Conservation (phyloP, 176 grass and related monocot species). For the Pharus latifolius region DNA sequence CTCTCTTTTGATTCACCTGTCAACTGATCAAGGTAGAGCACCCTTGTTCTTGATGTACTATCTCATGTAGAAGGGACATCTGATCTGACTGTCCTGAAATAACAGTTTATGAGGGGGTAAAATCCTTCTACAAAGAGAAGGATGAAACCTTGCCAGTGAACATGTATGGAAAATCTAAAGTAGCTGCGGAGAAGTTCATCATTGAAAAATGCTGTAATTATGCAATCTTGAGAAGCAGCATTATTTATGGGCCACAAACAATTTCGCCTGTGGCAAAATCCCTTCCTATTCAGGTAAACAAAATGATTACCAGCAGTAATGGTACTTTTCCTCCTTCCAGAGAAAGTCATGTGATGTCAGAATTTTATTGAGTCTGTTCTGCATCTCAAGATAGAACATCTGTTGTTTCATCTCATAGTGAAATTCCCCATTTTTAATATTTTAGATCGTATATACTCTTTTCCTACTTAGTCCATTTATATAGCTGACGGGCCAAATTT, state of each 20-base stretch:
- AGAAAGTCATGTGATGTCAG: too few relatives aligned
- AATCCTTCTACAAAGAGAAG: slow-evolving; percentile 90
- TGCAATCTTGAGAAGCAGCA: slow-evolving; percentile 87
- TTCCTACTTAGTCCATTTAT: neutral
- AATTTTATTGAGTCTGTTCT: too few relatives aligned
- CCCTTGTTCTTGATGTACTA: neutral
- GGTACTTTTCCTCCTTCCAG: neutral
- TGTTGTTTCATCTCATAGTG: too few relatives aligned
- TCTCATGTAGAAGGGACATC: neutral
- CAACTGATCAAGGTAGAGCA: slow-evolving; percentile 75
- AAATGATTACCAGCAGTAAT: neutral
- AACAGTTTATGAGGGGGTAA: slow-evolving; percentile 80
- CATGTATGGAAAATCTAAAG: slow-evolving; percentile 90
- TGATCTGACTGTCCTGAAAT: slow-evolving; percentile 7
- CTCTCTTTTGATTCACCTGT: slow-evolving; percentile 78
- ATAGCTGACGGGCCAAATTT: neutral
- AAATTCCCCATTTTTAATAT: neutral
- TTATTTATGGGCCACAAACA: slow-evolving; percentile 90
- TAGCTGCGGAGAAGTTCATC: slow-evolving; percentile 74
- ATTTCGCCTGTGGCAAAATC: slow-evolving; percentile 83
- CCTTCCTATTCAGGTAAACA: slow-evolving; percentile 70
- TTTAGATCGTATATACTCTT: neutral
- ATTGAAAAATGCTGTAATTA: slow-evolving; percentile 52
- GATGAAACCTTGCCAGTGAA: slow-evolving; percentile 67
- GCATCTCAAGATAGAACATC: too few relatives aligned